Conservation (phyloP, 768 basidiomycete genomes). For the Suillus subaureus region DNA sequence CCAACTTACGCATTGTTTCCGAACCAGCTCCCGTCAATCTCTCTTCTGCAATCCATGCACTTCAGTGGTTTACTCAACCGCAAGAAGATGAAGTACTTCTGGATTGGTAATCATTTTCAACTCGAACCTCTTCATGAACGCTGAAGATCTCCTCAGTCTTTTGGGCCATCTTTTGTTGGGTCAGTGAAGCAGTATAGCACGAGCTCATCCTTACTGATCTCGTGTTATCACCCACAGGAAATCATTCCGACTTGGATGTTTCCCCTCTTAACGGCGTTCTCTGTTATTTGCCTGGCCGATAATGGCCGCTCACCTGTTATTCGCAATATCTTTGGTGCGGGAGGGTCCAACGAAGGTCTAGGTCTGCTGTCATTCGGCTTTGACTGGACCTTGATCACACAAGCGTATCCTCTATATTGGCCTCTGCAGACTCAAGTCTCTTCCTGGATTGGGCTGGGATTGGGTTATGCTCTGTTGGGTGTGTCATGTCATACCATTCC, state of each 20-base stretch:
- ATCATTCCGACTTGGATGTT: constrained; percentile 21
- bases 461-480: constrained; percentile 36
- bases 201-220: background rate
- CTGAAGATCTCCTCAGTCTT: constrained; percentile 31
- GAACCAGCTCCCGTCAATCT: constrained; percentile 51
- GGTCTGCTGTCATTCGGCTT: constrained; percentile 49
- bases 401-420: constrained; percentile 57
- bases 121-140: background rate
- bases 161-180: constrained; percentile 50
- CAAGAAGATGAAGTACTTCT: constrained; percentile 55
- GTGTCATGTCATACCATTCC: constrained; percentile 12
- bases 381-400: constrained; percentile 56
- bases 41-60: constrained; percentile 54
- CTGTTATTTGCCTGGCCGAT: constrained; percentile 49
- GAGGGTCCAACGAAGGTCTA: constrained; percentile 54
- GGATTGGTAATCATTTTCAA: constrained; percentile 42
- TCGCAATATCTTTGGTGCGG: constrained; percentile 44
- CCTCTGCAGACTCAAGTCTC: constrained; percentile 50
- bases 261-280: constrained; percentile 48
- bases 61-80: constrained; percentile 51
- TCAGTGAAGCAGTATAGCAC: constrained; percentile 19
- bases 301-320: constrained; percentile 48
- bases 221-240: constrained; percentile 7
- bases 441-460: constrained; percentile 16
- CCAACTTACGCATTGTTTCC: constrained; percentile 60